Conservation (phyloP, 257 asterid species). For the Penstemon newberryi region DNA sequence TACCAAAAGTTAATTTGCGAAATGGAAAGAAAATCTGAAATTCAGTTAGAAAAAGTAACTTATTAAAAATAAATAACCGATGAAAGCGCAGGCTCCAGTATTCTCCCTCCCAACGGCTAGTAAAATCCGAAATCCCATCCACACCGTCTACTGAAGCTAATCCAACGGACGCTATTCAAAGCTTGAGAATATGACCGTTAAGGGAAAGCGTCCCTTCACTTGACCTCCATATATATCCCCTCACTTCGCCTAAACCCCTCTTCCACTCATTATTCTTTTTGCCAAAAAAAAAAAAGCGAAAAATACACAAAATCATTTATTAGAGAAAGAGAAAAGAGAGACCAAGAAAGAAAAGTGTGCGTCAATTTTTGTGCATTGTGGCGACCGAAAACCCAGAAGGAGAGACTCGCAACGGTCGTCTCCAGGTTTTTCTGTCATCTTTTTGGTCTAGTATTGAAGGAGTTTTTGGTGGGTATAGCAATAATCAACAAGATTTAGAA, state of each 20-base stretch:
- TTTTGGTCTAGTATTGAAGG: conserved; percentile 67
- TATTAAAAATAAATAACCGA: too few species aligned
- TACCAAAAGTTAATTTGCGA: too few species aligned
- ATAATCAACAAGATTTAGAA: conserved; percentile 25
- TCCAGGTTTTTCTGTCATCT: conserved; percentile 63
- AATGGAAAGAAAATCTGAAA: too few species aligned
- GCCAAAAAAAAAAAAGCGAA: not conserved
- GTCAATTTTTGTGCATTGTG: conserved; percentile 40
- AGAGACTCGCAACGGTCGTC: conserved; percentile 71
- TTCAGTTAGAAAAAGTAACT: too few species aligned
- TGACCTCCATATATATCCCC: conserved; percentile 14
- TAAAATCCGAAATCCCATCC: conserved; percentile 24
- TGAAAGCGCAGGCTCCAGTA: not conserved
- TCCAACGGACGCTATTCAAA: conserved; percentile 39
- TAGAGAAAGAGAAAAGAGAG: conserved; percentile 14
- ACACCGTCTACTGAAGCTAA: conserved; percentile 31
- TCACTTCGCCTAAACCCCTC: not conserved
- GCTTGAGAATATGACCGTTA: conserved; percentile 54
- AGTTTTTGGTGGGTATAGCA: conserved; percentile 45
- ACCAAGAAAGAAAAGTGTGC: not conserved
- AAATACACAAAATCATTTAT: not conserved
- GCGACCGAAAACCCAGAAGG: conserved; percentile 56
- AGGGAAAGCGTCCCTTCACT: conserved; percentile 22
- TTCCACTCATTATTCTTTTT: conserved; percentile 4
- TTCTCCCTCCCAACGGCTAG: conserved; percentile 48